These are phyloP conservation scores for Calonectria naviculata DNA, from an alignment of 2,329 filamentous ascomycete genomes.

Conservation along the genomic window DNA sequence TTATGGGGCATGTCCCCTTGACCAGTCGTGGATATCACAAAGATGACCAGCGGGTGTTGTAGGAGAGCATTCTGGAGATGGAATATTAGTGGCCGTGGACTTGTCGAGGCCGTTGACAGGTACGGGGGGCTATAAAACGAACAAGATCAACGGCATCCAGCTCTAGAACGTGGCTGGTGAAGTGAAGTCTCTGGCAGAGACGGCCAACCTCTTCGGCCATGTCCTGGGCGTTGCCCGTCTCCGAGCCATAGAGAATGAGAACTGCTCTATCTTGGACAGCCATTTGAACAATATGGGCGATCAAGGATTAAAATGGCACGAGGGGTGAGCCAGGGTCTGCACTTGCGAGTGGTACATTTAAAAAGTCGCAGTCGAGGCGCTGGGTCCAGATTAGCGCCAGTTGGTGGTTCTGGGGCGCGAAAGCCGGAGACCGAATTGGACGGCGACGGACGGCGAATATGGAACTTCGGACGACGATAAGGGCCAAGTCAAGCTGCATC, in stretches of 20 bases:
- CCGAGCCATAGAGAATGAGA: conserved; percentile 90
- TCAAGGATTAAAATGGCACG: background rate
- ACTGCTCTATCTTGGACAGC: conserved; percentile 51
- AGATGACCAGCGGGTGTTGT: conserved; percentile 71
- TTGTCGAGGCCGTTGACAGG: background rate
- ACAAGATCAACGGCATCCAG: conserved; percentile 83
- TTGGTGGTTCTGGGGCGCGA: conserved; percentile 5
- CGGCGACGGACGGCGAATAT: background rate
- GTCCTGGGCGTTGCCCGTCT: conserved; percentile 95
- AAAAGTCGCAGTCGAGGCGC: conserved; percentile 12
- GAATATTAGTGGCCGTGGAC: conserved; percentile 23
- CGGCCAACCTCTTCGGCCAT: conserved; percentile 86
- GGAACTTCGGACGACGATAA: background rate
- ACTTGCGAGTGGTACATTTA: conserved; percentile 15
- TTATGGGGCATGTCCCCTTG: conserved; percentile 95
- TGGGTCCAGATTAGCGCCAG: conserved; percentile 7
- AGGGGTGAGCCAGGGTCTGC: conserved; percentile 5
- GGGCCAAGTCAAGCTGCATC: conserved; percentile 1
- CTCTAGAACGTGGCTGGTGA: conserved; percentile 79
- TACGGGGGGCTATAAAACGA: conserved; percentile 49
- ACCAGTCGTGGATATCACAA: conserved; percentile 91
- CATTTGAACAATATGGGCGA: conserved; percentile 30
- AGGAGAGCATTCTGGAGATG: conserved; percentile 60
- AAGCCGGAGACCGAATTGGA: conserved; percentile 14
- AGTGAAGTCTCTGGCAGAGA: conserved; percentile 80